A percentile compares a stretch with the other conserved stretches of the same genome.
phyloP scores from a whole-genome alignment of 2,329 filamentous ascomycete genomes.

The Conoideocrella luteorostrata region DNA sequence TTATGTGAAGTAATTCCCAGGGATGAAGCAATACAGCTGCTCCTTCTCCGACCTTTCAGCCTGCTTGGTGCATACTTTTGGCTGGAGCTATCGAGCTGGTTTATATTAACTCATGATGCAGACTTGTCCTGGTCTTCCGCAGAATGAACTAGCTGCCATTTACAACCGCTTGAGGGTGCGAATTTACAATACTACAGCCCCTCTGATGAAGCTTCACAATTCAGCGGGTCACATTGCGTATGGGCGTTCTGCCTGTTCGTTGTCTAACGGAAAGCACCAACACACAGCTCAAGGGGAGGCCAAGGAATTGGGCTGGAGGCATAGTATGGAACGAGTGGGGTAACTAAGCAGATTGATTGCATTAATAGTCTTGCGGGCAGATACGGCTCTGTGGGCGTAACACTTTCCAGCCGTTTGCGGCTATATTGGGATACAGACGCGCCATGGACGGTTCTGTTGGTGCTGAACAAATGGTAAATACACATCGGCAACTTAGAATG shows the following conservation, averaged over 20 bases:
- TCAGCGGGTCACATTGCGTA: neutral
- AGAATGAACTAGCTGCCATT: neutral
- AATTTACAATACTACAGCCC: neutral
- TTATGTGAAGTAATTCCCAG: conserved; percentile 51
- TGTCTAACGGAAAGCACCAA: neutral
- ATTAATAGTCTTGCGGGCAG: neutral
- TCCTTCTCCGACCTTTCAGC: neutral
- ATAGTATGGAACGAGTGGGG: neutral
- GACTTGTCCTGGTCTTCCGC: neutral
- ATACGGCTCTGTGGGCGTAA: no score
- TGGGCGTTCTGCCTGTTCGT: neutral
- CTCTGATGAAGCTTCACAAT: neutral
- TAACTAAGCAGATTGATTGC: neutral
- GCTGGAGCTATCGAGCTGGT: neutral
- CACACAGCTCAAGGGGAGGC: neutral
- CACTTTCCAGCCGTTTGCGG: no score
- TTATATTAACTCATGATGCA: neutral
- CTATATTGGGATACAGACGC: no score
- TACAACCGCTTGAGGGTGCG: neutral
- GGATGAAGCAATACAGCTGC: conserved; percentile 1
- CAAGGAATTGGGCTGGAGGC: neutral
- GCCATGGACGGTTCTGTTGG: no score
- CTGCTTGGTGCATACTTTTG: neutral
- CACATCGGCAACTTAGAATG: no score
- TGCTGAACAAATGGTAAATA: no score